A percentile compares a stretch with the other conserved stretches of the same genome.
Conservation (phyloP, 495 filamentous ascomycete species). For the Penicillium fimorum region DNA sequence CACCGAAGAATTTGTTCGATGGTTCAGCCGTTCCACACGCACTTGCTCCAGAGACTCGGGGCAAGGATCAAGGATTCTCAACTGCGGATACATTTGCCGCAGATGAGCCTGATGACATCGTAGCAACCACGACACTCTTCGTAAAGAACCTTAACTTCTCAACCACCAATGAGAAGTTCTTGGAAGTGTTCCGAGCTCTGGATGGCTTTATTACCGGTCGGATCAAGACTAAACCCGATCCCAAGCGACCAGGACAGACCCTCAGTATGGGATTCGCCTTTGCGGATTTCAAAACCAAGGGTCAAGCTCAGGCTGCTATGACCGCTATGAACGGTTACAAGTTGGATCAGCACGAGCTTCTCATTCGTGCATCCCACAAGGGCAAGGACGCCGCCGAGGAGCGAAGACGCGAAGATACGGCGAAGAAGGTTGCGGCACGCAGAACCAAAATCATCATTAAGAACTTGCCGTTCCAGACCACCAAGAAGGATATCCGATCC, state of each 20-base stretch:
- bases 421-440: conserved; percentile 68
- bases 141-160: conserved; percentile 90
- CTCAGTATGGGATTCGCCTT: conserved; percentile 98
- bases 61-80: conserved; percentile 50
- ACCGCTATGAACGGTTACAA: conserved; percentile 81
- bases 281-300: conserved; percentile 76
- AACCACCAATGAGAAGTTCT: conserved; percentile 73
- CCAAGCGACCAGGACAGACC: conserved; percentile 76
- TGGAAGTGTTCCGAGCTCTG: conserved; percentile 71
- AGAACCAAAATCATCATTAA: conserved; percentile 96
- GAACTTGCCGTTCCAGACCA: conserved; percentile 94
- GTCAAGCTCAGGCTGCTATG: conserved; percentile 73
- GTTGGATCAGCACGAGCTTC: conserved; percentile 80
- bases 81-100: conserved; percentile 54
- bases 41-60: conserved; percentile 36
- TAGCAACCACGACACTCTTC: conserved; percentile 77
- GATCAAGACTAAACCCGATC: conserved; percentile 84
- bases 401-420: conserved; percentile 71
- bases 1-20: conserved; percentile 77
- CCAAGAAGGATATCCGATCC: conserved; percentile 83
- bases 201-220: conserved; percentile 81
- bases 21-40: conserved; percentile 29
- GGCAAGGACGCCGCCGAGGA: conserved; percentile 84
- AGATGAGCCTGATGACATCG: conserved; percentile 49
- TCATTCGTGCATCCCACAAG: conserved; percentile 80